Base-by-base conservation (phyloP, 257 asterid genomes). In the Linaria vulgaris region DNA sequence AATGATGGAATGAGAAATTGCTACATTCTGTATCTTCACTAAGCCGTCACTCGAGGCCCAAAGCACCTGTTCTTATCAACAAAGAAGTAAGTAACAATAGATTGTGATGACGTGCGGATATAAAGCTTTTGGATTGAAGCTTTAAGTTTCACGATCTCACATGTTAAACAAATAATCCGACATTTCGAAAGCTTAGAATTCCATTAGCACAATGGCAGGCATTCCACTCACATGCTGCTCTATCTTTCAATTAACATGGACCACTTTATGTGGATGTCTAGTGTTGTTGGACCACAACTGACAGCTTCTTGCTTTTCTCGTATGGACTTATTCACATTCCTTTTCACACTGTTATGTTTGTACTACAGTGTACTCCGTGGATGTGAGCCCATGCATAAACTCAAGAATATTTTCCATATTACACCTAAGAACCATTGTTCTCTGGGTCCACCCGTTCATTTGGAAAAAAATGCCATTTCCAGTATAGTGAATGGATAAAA, bases 221-320 rank as follows among this genome's bases (percentile, higher is more conserved):
- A 41, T 69, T 51, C 39, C 69, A 49, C 58, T 49, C 71, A 64
- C 27, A 70, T 61, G 60, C 47, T 64, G 63, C 64, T 63, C 53
- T 64, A 57, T 73, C 72, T 20, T 5, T 62, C 52, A 59, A 76
- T 54, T 16, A 57, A 63, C 27, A 72, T 70, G 84, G 88, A 77
- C 86, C 86, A 83, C 75, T 76, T 21, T 75, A 11, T 73, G 80
- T 77, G 70, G 82, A 61, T 67, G 56, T 61, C 70, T 54, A 58
- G 30, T 66, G 65, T 30, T 52, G 59, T n/a, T 80, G 89, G 89
- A 72, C 89, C 86, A 83, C 84, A n/a, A 41, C 74, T 80, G 66
- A 66, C 64, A 49, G 51, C 57, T 60, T 57, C 66, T 68, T 50
- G 12, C 73, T 71, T 76, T 73, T 66, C 4, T 52, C 56, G 44